Evolutionary conservation across 2,329 filamentous ascomycete species (phyloP), one percentile per base, ranked within the genome.

Genomic region (Trichoderma sp.): DNA sequence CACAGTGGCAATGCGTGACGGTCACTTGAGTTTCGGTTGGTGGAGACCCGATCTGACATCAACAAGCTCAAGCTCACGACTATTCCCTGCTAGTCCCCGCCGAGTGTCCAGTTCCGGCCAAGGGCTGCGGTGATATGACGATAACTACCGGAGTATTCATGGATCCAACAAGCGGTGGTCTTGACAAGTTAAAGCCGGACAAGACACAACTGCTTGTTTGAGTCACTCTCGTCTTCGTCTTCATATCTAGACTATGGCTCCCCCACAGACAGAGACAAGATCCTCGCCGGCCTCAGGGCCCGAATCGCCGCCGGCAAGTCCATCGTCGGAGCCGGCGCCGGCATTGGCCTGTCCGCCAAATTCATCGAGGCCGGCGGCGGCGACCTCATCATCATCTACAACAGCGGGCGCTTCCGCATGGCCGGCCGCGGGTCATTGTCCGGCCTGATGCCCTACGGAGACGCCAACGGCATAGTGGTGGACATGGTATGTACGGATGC

Each of bases 381-480:
- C 16, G 92, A 94, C 79, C 84, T 94, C 59, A 93, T 94, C 80
- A 90, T 93, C 77, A 88, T 94, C 79, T 94, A 94, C 85, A 94
- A 94, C 82, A 92, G 90, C 50, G 92, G 92, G 0, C 88, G 92
- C 4, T 94, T 92, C 81, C 90, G 92, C 11, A 94, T 94, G 93
- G 92, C 92, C 0, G 92, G 93, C 0, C 86, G 90, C 59, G 92
- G 92, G 0, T 93, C 91, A 0, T 83, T 94, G 12, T 92, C 92
- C 0, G 92, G 92, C 0, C 83, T 93, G 67, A 93, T 93, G 91
- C 91, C 92, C 0, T 94, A 93, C 80, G 90, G 91, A 4, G 92
- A 93, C 80, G 92, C 92, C 5, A 93, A 94, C 79, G 89, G 91
- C 76, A 88, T 93, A 2, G 91, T 94, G 0, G 83, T 93, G 1